phyloP scores from a whole-genome alignment of 1,139 yeast species.

The Pichia sp. region DNA sequence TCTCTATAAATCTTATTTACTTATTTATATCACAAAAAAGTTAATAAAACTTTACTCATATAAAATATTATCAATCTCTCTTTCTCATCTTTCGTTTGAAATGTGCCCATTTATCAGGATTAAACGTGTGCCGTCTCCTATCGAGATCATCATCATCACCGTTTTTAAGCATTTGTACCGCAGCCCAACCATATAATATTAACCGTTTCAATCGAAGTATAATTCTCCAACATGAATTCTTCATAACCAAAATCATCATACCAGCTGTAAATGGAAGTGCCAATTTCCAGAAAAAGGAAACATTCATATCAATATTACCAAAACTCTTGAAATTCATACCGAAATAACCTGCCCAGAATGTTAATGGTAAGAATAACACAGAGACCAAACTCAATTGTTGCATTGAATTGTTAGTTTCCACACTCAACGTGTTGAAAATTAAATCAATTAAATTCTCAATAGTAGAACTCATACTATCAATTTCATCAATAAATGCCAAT shows the following conservation, averaged over 20 bases:
- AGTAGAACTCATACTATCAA: conserved; percentile 49
- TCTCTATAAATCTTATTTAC: background rate
- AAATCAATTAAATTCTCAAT: conserved; percentile 48
- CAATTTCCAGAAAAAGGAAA: conserved; percentile 49
- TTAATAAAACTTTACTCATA: background rate
- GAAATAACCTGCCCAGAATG: conserved; percentile 56
- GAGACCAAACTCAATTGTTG: conserved; percentile 49
- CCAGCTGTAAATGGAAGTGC: conserved; percentile 49
- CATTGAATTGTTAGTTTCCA: conserved; percentile 51
- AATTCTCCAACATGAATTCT: conserved; percentile 25
- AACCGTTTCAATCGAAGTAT: conserved; percentile 2
- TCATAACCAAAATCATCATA: conserved; percentile 35
- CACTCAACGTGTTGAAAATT: conserved; percentile 52
- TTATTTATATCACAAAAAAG: background rate
- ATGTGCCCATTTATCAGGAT: background rate
- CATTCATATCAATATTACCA: conserved; percentile 42
- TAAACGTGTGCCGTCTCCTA: background rate
- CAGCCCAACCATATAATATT: background rate
- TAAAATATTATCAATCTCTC: background rate
- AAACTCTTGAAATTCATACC: conserved; percentile 58
- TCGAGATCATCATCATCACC: background rate
- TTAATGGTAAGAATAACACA: conserved; percentile 51
- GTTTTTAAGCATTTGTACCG: conserved; percentile 2
- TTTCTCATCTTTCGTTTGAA: background rate
- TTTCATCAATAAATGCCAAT: conserved; percentile 46